Percentiles rank a stretch among this genome's conserved stretches.
phyloP scores from a whole-genome alignment of 495 filamentous ascomycete species.

The Hypoxylon perforatum region DNA sequence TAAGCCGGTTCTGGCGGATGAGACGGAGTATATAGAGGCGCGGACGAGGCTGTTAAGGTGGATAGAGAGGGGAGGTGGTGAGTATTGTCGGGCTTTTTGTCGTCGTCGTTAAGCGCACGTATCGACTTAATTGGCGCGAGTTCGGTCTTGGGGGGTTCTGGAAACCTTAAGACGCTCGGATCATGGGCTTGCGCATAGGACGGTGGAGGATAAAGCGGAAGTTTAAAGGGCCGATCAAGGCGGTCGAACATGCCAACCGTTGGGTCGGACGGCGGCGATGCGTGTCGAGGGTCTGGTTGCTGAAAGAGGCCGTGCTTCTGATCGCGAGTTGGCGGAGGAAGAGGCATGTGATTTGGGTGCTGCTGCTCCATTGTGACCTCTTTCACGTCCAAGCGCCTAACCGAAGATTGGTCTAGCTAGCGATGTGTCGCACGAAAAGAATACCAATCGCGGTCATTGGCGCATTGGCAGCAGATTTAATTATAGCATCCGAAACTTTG shows the following conservation, averaged over 20 bases:
- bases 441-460: slow-evolving; percentile 32
- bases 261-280: slow-evolving; percentile 33
- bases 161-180: slow-evolving; percentile 48
- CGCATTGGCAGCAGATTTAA: slow-evolving; percentile 21
- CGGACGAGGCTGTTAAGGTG: slow-evolving; percentile 50
- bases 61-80: slow-evolving; percentile 56
- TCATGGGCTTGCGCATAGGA: slow-evolving; percentile 58
- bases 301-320: slow-evolving; percentile 37
- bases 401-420: slow-evolving; percentile 29
- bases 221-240: slow-evolving; percentile 41
- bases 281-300: slow-evolving; percentile 31
- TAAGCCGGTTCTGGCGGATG: slow-evolving; percentile 42
- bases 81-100: slow-evolving; percentile 20
- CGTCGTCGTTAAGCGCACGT: slow-evolving; percentile 25
- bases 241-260: slow-evolving; percentile 26
- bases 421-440: slow-evolving; percentile 28
- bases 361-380: slow-evolving; percentile 41
- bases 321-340: slow-evolving; percentile 37
- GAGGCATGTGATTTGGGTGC: slow-evolving; percentile 43
- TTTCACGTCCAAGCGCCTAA: slow-evolving; percentile 18
- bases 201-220: slow-evolving; percentile 48
- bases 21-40: slow-evolving; percentile 36
- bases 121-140: slow-evolving; percentile 56
- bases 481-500: neutral
- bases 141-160: slow-evolving; percentile 50